Evolutionary conservation across 2,329 filamentous ascomycete genomes (phyloP), one percentile per base, ranked within the genome.

Genomic region (Fusarium miscanthi): DNA sequence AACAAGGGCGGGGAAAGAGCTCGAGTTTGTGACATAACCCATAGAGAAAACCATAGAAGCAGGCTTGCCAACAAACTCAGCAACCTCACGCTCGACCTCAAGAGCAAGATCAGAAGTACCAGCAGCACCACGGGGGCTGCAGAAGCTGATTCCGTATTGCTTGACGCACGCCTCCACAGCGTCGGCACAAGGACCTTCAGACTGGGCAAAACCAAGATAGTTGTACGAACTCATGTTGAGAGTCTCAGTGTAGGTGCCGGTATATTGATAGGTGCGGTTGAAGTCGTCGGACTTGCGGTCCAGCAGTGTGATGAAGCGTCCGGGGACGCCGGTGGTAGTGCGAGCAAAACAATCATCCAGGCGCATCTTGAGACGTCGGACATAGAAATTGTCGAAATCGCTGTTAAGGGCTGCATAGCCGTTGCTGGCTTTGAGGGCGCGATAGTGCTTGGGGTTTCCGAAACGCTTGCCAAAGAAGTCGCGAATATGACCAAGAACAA

Each of bases 161-260:
- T 90, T 91, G 73, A 97, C 90, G 51, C 89, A 90, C 51, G 95
- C 92, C 84, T 99, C 96, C 8, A 95, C 94, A 19, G 93, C 92
- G 81, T 98, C 95, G 51, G 96, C 96, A 80, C 96, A 99, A 43
- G 96, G 95, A 16, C 96, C 96, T 74, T 98, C 95, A 0, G 96
- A 98, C 82, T 99, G 96, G 57, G 96, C 96, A 78, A 99, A 99
- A 46, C 96, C 96, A 30, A 99, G 93, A 81, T 99, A 99, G 84
- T 99, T 99, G 88, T 99, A 99, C 3, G 96, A 99, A 85, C 95
- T 98, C 92, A 99, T 93, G 84, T 99, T 99, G 77, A 99, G 86
- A 1, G 96, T 98, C 83, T 99, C 94, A 3, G 95, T 98, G 66
- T 90, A 92, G 52, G 94, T 97, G 64, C 96, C 96, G 4, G 93